phyloP scores from a whole-genome alignment of 2,329 filamentous ascomycete genomes.

The Clathrospora elynae region DNA sequence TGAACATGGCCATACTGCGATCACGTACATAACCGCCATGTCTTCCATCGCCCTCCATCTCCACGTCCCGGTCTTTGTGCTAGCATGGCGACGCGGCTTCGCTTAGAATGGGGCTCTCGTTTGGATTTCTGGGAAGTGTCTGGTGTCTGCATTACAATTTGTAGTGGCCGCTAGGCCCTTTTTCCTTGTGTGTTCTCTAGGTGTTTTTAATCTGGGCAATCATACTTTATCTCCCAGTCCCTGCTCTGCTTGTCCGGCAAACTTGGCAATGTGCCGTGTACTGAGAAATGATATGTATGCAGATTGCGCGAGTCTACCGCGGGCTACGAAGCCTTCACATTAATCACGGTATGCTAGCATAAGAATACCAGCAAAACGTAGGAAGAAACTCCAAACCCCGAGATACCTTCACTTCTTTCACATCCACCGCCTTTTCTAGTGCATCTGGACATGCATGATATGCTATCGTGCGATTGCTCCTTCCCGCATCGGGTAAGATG shows the following conservation, averaged over 20 bases:
- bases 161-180: slow-evolving; percentile 35
- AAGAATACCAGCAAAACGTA: no score
- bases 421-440: slow-evolving; percentile 10
- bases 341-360: no score
- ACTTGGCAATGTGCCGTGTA: background rate
- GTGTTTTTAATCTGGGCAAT: slow-evolving; percentile 38
- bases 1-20: slow-evolving; percentile 34
- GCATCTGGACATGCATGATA: slow-evolving; percentile 2
- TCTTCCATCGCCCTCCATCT: slow-evolving; percentile 24
- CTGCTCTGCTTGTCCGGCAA: slow-evolving; percentile 5
- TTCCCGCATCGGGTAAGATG: slow-evolving; percentile 11
- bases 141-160: slow-evolving; percentile 33
- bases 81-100: slow-evolving; percentile 33
- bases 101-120: slow-evolving; percentile 37
- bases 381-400: no score
- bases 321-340: no score
- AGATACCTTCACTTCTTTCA: no score
- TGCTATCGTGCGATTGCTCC: slow-evolving; percentile 3
- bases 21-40: slow-evolving; percentile 25
- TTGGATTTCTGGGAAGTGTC: slow-evolving; percentile 38
- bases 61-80: slow-evolving; percentile 26
- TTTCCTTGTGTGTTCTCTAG: slow-evolving; percentile 29
- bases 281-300: background rate
- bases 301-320: background rate
- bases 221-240: slow-evolving; percentile 17